phyloP scores from a whole-genome alignment of 495 filamentous ascomycete species.

The Aspergillus heteromorphus region DNA sequence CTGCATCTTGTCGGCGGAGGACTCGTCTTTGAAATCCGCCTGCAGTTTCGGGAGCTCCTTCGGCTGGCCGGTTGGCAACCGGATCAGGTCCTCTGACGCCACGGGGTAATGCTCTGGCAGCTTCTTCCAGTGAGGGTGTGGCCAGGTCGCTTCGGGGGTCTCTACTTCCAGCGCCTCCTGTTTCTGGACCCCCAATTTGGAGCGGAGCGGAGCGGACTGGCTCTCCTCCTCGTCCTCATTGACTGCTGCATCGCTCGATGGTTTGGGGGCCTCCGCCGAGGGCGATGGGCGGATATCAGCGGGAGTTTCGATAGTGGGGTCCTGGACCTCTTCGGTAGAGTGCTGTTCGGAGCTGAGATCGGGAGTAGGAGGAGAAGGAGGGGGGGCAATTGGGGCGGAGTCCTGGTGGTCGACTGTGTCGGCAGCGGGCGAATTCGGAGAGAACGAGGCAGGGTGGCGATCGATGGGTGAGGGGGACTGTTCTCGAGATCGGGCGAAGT shows the following conservation, averaged over 20 bases:
- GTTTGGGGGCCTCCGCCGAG: constrained; percentile 2
- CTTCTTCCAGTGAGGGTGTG: constrained; percentile 62
- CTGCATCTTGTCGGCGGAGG: constrained; percentile 50
- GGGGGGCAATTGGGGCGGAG: neutral
- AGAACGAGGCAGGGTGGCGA: constrained; percentile 4
- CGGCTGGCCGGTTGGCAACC: constrained; percentile 64
- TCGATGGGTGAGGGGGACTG: constrained; percentile 11
- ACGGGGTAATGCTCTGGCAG: constrained; percentile 71
- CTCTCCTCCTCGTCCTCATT: constrained; percentile 2
- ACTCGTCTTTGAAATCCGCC: constrained; percentile 60
- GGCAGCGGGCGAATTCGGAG: constrained; percentile 5
- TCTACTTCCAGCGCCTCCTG: constrained; percentile 40
- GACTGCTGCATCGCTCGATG: constrained; percentile 4
- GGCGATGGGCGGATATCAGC: constrained; percentile 1
- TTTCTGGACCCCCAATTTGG: constrained; percentile 31
- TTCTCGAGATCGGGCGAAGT: constrained; percentile 47
- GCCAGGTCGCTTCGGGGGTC: constrained; percentile 26
- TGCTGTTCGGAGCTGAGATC: neutral
- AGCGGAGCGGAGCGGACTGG: constrained; percentile 8
- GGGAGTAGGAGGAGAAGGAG: neutral
- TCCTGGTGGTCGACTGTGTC: neutral
- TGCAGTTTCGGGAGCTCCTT: constrained; percentile 74
- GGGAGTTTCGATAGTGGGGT: neutral
- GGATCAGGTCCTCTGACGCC: constrained; percentile 60
- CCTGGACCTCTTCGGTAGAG: neutral